Evolutionary conservation across 306 rosid species (phyloP), one percentile per base, ranked within the genome.

Genomic region (Acacia confusa): DNA sequence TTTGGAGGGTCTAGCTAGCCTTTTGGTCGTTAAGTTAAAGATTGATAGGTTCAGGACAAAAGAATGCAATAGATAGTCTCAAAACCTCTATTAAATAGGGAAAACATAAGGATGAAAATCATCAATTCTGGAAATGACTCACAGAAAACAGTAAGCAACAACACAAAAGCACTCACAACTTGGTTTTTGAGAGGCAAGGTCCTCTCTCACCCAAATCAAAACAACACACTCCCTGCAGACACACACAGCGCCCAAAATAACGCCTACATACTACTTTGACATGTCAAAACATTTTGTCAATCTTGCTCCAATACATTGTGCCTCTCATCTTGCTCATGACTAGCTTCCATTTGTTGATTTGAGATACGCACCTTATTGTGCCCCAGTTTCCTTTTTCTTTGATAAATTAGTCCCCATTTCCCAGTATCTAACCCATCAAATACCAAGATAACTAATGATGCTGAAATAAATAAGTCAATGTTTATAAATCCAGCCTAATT

Each of bases 1-100:
- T 80, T 71, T 93, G 90, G 94, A 90, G 88, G 98, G 99, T 24
- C 98, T 98, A 55, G 97, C 97, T 80, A 55, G 93, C 84, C 90
- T 95, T 77, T 82, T 95, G 55, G 93, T 92, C 15, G 84, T 88
- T 95, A 95, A 91, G 99, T 75, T 48, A 30, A 78, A 53, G 24
- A 38, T 53, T 30, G 47, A 20, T 47, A 47, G 9, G 7, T 52
- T 52, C 58, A 17, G 58, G n/a, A 17, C 58, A 19, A 24, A 52
- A 15, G 5, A 52, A 16, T 52, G 58, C 9, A 6, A 52, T 52
- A 52, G 58, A 52, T 52, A 52, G 58, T 52, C 58, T 15, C 24
- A 52, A 52, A 52, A 6, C 22, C 22, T 52, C 58, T 4, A 52
- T 16, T 52, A 6, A 52, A 52, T 16, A 6, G 24, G 58, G 58